A percentile compares a stretch with the other conserved stretches of the same genome.
Conservation (phyloP, 306 rosid genomes). For the Malus orientalis region DNA sequence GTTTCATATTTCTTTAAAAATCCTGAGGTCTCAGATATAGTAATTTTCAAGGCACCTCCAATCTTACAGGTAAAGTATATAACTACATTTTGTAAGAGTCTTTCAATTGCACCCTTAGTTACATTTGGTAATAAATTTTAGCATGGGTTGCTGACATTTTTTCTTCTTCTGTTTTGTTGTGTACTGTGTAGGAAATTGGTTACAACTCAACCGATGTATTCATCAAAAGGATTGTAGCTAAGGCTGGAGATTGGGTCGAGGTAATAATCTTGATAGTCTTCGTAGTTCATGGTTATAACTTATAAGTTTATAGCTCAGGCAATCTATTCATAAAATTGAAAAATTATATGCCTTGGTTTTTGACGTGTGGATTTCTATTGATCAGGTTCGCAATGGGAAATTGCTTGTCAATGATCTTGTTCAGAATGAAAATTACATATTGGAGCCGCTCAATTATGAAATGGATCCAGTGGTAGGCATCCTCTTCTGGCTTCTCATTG, state of each 20-base stretch:
- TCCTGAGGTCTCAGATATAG: slow-evolving; percentile 90
- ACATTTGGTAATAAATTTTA: not conserved
- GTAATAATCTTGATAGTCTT: slow-evolving; percentile 25
- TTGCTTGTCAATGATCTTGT: slow-evolving; percentile 62
- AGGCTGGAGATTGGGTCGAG: slow-evolving; percentile 83
- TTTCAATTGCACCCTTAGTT: not conserved
- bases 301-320: not conserved
- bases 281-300: not conserved
- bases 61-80: slow-evolving; percentile 49
- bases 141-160: not conserved
- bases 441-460: slow-evolving; percentile 78
- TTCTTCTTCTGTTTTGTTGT: not conserved
- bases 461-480: slow-evolving; percentile 58
- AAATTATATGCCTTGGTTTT: not conserved
- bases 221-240: slow-evolving; percentile 86
- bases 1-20: slow-evolving; percentile 76
- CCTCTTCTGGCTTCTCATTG: not conserved
- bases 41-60: slow-evolving; percentile 81
- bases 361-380: slow-evolving; percentile 2
- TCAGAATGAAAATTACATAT: slow-evolving; percentile 59
- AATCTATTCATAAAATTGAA: not conserved
- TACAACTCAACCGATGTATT: slow-evolving; percentile 60
- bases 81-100: not conserved
- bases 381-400: slow-evolving; percentile 72
- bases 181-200: slow-evolving; percentile 50